Evolutionary conservation across 2,329 filamentous ascomycete species (phyloP), one percentile per base, ranked within the genome.

Genomic region (Fusarium agapanthi): DNA sequence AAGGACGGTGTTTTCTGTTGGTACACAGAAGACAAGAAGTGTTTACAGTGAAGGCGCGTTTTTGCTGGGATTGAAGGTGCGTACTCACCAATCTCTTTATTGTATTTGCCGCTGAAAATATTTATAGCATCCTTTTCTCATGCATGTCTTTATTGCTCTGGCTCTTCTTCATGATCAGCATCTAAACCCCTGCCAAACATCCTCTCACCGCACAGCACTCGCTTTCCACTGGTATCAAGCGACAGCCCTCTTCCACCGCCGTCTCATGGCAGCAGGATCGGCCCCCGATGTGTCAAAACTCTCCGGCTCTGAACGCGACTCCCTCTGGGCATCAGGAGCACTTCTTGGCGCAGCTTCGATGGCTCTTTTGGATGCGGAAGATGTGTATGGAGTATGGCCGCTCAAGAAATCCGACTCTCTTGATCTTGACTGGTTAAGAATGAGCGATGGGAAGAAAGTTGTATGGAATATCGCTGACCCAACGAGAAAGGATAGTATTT

Each of bases 381-480:
- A 80, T 1, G 80, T 87, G 0, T 78, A 84, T 55, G 78, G 87
- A 61, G 82, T 86, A 5, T 92, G 89, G 89, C 90, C 90, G 1
- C 79, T 92, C 4, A 85, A 83, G 41, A 69, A 79, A 5, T 77
- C 81, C 0, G 80, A 80, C 2, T 75, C 54, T 1, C 50, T 79
- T 2, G 87, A 90, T 68, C 80, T 91, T 4, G 83, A 88, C 73
- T 92, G 89, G 90, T 76, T 91, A 5, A 86, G 82, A 55, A 84
- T 91, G 77, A 85, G 83, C 64, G 84, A 87, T 18, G 87, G 88
- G 0, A 91, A 91, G 78, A 84, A 82, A 59, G 82, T 84, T 8
- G 81, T 91, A 3, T 90, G 86, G 84, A 76, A 83, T 4, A 76
- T 90, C 1, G 81, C 86, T 2, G 81, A 90, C 55, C 86, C 88